Evolutionary conservation across 2,329 filamentous ascomycete species (phyloP).

Genomic region (Cylindrodendrum hubeiense): DNA sequence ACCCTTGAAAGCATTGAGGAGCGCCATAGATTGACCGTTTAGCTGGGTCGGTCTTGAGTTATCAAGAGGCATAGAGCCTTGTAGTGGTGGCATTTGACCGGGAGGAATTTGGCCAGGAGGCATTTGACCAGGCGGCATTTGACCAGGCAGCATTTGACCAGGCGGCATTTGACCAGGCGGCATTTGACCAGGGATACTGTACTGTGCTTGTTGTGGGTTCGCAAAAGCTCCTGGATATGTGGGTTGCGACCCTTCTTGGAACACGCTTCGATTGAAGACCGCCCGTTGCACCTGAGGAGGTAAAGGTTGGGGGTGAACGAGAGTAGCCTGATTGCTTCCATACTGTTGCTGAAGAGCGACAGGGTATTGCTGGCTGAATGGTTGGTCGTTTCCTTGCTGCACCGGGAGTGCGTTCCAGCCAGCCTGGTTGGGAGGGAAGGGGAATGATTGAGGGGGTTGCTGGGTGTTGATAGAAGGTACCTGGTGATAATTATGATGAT

Average conservation of each 20-base stretch:
- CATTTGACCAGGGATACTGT: constrained; percentile 33
- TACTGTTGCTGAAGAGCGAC: constrained; percentile 36
- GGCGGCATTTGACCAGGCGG: constrained; percentile 24
- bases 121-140: constrained; percentile 24
- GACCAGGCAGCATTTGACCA: constrained; percentile 24
- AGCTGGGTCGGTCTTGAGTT: constrained; percentile 46
- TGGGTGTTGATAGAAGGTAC: constrained; percentile 47
- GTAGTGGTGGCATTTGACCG: background rate
- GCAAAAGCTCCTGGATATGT: constrained; percentile 28
- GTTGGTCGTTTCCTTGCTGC: constrained; percentile 29
- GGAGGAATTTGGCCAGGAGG: background rate
- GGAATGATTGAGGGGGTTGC: constrained; percentile 50
- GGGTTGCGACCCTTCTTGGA: constrained; percentile 42
- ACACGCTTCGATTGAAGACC: constrained; percentile 57
- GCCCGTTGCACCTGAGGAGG: constrained; percentile 69
- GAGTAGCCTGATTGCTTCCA: constrained; percentile 39
- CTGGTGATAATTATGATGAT: constrained; percentile 63
- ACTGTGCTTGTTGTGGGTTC: constrained; percentile 43
- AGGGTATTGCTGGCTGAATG: constrained; percentile 33
- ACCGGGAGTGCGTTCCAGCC: constrained; percentile 30
- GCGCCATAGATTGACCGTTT: constrained; percentile 56
- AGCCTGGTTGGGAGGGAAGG: constrained; percentile 38
- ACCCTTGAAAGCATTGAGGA: constrained; percentile 60
- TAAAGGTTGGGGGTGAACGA: constrained; percentile 61
- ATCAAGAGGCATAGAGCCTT: constrained; percentile 14